phyloP scores from a whole-genome alignment of 1,284 basidiomycete genomes.

The Singerocomus rubriflavus region DNA sequence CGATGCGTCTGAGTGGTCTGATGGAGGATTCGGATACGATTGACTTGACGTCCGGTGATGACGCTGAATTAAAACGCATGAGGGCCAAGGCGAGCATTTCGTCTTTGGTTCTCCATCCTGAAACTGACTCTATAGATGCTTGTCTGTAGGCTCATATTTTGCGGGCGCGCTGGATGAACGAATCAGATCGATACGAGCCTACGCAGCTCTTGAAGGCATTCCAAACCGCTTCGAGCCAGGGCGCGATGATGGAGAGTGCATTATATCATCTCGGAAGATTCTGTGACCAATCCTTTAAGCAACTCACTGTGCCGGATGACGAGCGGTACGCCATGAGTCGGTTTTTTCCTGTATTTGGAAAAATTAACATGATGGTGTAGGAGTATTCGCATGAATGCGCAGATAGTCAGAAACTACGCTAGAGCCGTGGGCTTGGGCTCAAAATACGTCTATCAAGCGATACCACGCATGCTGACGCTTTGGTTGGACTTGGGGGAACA shows the following conservation, averaged over 20 bases:
- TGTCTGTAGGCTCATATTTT: constrained; percentile 71
- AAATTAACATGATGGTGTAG: constrained; percentile 34
- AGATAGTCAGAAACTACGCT: constrained; percentile 69
- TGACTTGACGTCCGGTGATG: constrained; percentile 54
- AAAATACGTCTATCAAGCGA: constrained; percentile 96
- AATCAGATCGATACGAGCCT: constrained; percentile 83
- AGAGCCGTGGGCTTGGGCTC: constrained; percentile 82
- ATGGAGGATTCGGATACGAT: constrained; percentile 43
- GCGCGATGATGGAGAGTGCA: constrained; percentile 77
- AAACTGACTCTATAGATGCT: constrained; percentile 1
- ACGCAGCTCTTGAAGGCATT: constrained; percentile 33
- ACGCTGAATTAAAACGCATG: constrained; percentile 48
- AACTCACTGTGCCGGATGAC: constrained; percentile 46
- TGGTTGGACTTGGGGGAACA: constrained; percentile 94
- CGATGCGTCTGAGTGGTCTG: constrained; percentile 52
- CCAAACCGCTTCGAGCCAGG: constrained; percentile 14
- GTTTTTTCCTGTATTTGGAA: neutral
- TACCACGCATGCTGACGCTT: constrained; percentile 91
- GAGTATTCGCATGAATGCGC: constrained; percentile 56
- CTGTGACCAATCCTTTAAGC: constrained; percentile 74
- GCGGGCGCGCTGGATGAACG: constrained; percentile 92
- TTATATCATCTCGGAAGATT: constrained; percentile 86
- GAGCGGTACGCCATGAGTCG: constrained; percentile 41
- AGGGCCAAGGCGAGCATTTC: constrained; percentile 65
- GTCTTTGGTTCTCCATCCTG: neutral